These are phyloP conservation scores for Colletotrichum kahawae DNA, from an alignment of 2,329 filamentous ascomycete species.

Conservation along the genomic window DNA sequence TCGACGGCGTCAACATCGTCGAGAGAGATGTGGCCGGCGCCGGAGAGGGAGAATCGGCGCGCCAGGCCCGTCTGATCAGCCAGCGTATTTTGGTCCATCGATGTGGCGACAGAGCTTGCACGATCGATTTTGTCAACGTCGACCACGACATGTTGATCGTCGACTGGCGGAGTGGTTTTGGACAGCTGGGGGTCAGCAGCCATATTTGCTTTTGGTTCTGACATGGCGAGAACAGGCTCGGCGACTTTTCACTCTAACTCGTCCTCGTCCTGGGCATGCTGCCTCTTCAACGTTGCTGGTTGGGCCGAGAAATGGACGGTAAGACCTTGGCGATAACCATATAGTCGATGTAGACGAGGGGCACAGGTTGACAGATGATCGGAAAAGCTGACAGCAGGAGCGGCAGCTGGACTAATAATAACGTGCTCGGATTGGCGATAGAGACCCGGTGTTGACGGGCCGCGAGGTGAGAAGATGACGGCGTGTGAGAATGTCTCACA, in stretches of 20 bases:
- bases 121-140: slow-evolving; percentile 37
- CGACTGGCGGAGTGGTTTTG: neutral
- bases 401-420: neutral
- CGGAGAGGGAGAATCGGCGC: slow-evolving; percentile 33
- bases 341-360: neutral
- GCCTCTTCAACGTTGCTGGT: neutral
- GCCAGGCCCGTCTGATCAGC: slow-evolving; percentile 15
- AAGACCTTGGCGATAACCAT: neutral
- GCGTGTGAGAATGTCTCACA: neutral
- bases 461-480: neutral
- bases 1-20: slow-evolving; percentile 61
- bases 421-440: neutral
- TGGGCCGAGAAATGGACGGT: neutral
- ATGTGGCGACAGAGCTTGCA: slow-evolving; percentile 36
- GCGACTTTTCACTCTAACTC: neutral
- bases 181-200: neutral
- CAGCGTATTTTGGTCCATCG: slow-evolving; percentile 26
- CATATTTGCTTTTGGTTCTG: neutral
- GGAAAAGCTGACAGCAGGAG: neutral
- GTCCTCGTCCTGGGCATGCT: neutral
- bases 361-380: neutral
- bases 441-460: neutral
- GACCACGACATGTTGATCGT: neutral
- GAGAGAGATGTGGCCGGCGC: slow-evolving; percentile 44
- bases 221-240: neutral